Conservation (phyloP, 768 basidiomycete species). For the Stropharia rugosoannulata region DNA sequence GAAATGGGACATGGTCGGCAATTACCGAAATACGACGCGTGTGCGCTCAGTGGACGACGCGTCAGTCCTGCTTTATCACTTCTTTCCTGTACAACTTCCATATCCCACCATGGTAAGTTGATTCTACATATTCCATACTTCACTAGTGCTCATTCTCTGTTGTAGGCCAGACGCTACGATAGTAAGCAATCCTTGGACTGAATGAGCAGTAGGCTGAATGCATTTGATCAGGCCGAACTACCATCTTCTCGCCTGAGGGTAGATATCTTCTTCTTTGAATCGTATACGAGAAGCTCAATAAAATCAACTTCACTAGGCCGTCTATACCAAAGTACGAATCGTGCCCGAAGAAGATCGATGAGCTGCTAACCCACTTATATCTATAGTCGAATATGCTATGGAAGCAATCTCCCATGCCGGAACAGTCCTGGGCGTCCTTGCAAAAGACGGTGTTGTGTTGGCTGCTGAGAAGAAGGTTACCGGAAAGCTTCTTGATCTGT, state of each 20-base stretch:
- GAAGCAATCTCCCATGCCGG: constrained; percentile 97
- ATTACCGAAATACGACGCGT: constrained; percentile 44
- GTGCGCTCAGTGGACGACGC: constrained; percentile 37
- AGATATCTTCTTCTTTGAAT: constrained; percentile 10
- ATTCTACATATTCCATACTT: not conserved
- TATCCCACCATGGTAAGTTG: constrained; percentile 47
- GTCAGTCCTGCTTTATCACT: constrained; percentile 31
- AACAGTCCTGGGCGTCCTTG: constrained; percentile 89
- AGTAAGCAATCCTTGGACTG: constrained; percentile 52
- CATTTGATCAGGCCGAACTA: constrained; percentile 74
- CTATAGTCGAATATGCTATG: constrained; percentile 97
- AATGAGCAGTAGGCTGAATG: constrained; percentile 4
- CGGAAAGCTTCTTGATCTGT: constrained; percentile 93
- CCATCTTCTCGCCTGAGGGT: constrained; percentile 99
- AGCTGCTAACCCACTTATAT: not conserved
- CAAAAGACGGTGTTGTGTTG: constrained; percentile 87
- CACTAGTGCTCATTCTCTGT: not conserved
- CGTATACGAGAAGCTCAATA: constrained; percentile 4
- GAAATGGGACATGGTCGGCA: constrained; percentile 24
- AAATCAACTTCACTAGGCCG: constrained; percentile 59
- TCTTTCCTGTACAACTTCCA: constrained; percentile 14
- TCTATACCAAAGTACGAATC: constrained; percentile 86
- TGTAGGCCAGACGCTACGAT: constrained; percentile 90
- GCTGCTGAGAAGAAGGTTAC: constrained; percentile 98
- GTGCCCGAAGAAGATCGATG: not conserved